These are phyloP conservation scores for Hsuehochloa calcarea DNA, from an alignment of 176 grass and related monocot species.

Conservation along the genomic window DNA sequence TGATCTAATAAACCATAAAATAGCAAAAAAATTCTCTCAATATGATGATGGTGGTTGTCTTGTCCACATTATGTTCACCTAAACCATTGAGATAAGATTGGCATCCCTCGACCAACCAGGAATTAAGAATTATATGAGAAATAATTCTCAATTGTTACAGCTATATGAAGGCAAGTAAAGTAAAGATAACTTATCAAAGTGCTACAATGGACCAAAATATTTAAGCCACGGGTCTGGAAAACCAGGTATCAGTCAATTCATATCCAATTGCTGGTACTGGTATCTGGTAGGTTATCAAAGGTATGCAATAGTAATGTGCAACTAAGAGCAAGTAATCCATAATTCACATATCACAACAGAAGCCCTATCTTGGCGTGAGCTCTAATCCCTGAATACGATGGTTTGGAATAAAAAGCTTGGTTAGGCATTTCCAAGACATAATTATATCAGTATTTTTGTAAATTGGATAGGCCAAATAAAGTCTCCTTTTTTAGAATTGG, in stretches of 20 bases:
- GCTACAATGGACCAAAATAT: not conserved
- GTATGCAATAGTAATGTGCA: conserved; percentile 4
- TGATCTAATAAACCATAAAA: not conserved
- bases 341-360: not conserved
- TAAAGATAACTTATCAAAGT: conserved; percentile 6
- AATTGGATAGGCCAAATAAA: not conserved
- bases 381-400: not conserved
- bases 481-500: not conserved
- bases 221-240: not conserved
- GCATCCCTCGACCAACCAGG: not conserved
- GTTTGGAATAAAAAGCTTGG: not conserved
- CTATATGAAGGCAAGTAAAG: conserved; percentile 7
- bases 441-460: not conserved
- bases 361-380: not conserved
- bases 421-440: not conserved
- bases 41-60: conserved; percentile 1
- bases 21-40: not conserved
- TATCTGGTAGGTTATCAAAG: not conserved
- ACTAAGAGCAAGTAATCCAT: conserved; percentile 1
- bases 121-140: conserved; percentile 16
- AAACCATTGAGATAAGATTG: conserved; percentile 11
- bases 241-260: not conserved
- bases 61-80: conserved; percentile 5
- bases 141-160: not conserved
- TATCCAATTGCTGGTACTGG: not conserved